These are phyloP conservation scores for Colletotrichum caudatum DNA, from an alignment of 2,329 filamentous ascomycete species.

Conservation along the genomic window DNA sequence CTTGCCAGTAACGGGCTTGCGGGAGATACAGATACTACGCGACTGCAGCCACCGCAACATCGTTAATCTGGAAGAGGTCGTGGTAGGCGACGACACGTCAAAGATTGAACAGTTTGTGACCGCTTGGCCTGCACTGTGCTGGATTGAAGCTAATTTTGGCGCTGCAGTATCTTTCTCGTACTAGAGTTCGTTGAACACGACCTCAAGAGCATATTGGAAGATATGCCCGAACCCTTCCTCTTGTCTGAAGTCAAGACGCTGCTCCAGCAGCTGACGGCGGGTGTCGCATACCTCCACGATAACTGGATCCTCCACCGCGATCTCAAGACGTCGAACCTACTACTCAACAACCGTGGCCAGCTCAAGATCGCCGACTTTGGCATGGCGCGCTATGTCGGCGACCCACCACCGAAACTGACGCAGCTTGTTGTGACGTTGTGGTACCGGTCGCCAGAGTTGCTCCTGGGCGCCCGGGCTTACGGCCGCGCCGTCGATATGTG, in stretches of 20 bases:
- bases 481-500: slow-evolving; percentile 88
- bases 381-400: slow-evolving; percentile 91
- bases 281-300: slow-evolving; percentile 86
- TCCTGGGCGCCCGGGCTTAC: slow-evolving; percentile 85
- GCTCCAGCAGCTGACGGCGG: slow-evolving; percentile 83
- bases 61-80: slow-evolving; percentile 84
- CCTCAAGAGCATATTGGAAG: slow-evolving; percentile 90
- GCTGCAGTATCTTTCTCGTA: slow-evolving; percentile 84
- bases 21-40: slow-evolving; percentile 92
- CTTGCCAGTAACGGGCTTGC: slow-evolving; percentile 89
- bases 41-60: slow-evolving; percentile 86
- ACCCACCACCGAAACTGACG: slow-evolving; percentile 83
- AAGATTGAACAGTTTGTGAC: slow-evolving; percentile 65
- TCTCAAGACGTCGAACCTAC: slow-evolving; percentile 91
- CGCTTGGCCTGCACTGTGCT: slow-evolving; percentile 38
- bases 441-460: slow-evolving; percentile 93
- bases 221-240: slow-evolving; percentile 94
- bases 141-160: slow-evolving; percentile 49
- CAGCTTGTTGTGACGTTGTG: slow-evolving; percentile 96
- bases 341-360: slow-evolving; percentile 94
- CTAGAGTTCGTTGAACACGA: slow-evolving; percentile 99
- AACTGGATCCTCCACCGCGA: slow-evolving; percentile 95
- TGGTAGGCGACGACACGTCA: slow-evolving; percentile 74
- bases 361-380: slow-evolving; percentile 98
- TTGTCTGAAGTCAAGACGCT: slow-evolving; percentile 94